phyloP scores from a whole-genome alignment of 2,329 filamentous ascomycete genomes.

The Trichoderma atroviride region DNA sequence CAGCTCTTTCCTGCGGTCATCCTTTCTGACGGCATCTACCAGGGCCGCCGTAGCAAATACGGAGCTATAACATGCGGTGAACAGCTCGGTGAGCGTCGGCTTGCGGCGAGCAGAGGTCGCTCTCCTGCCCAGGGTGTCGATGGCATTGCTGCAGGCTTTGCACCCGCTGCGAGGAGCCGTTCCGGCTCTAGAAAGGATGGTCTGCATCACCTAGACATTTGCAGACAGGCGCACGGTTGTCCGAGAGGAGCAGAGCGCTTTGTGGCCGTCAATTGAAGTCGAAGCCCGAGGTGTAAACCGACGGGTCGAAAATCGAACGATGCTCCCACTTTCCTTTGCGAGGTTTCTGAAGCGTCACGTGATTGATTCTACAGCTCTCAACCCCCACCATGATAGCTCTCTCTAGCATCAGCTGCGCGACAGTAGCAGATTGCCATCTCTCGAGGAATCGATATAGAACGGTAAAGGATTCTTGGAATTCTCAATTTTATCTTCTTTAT shows the following conservation, averaged over 20 bases:
- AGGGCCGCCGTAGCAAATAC: conserved; percentile 67
- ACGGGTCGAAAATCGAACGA: conserved; percentile 22
- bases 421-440: neutral
- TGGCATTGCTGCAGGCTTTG: conserved; percentile 58
- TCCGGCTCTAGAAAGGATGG: conserved; percentile 67
- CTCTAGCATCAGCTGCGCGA: conserved; percentile 3
- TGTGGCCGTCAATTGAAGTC: conserved; percentile 19
- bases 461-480: neutral
- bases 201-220: conserved; percentile 60
- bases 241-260: neutral
- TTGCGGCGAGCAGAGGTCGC: conserved; percentile 55
- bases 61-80: conserved; percentile 69
- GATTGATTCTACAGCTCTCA: neutral
- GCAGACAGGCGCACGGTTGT: neutral
- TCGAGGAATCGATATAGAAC: neutral
- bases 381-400: conserved; percentile 5
- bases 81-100: conserved; percentile 54
- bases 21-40: conserved; percentile 62
- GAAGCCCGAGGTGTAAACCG: neutral
- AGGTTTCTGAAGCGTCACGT: conserved; percentile 23
- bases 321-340: conserved; percentile 4
- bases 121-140: conserved; percentile 53
- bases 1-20: conserved; percentile 60
- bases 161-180: conserved; percentile 67
- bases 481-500: neutral